phyloP scores from a whole-genome alignment of 1,139 yeast species.

The Geotrichum australiense region DNA sequence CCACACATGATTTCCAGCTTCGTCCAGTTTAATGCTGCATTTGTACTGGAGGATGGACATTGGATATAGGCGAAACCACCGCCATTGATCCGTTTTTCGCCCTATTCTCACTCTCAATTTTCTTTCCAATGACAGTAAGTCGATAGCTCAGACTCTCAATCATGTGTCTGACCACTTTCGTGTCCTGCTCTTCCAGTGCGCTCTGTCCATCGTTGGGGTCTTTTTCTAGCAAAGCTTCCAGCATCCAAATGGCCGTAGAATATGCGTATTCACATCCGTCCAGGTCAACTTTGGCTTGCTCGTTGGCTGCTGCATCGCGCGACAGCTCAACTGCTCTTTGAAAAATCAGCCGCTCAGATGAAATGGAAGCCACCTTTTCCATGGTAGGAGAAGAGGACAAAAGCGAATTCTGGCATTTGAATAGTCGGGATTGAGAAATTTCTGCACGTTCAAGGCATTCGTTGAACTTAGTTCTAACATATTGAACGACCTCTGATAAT shows the following conservation, averaged over 20 bases:
- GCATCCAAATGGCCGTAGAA: constrained; percentile 92
- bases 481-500: constrained; percentile 78
- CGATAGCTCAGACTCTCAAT: constrained; percentile 32
- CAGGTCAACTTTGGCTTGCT: constrained; percentile 59
- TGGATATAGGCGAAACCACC: background rate
- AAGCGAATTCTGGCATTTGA: constrained; percentile 21
- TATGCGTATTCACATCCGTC: constrained; percentile 81
- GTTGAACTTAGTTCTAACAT: constrained; percentile 85
- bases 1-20: too few species aligned
- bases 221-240: constrained; percentile 66
- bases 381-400: constrained; percentile 19
- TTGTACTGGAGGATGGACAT: constrained; percentile 1
- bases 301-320: constrained; percentile 82
- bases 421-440: constrained; percentile 45
- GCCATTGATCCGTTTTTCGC: constrained; percentile 1
- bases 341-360: constrained; percentile 80
- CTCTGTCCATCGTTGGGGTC: constrained; percentile 2
- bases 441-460: constrained; percentile 88
- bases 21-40: constrained; percentile 1
- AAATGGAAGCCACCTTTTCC: constrained; percentile 28
- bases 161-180: constrained; percentile 60
- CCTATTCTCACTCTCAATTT: constrained; percentile 22
- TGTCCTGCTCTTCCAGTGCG: constrained; percentile 40
- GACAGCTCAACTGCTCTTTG: constrained; percentile 93
- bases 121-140: constrained; percentile 26